Percentiles rank a stretch among this genome's conserved stretches.
These are phyloP conservation scores for Dioszegia aurantiaca DNA, from an alignment of 768 basidiomycete species.

Conservation along the genomic window DNA sequence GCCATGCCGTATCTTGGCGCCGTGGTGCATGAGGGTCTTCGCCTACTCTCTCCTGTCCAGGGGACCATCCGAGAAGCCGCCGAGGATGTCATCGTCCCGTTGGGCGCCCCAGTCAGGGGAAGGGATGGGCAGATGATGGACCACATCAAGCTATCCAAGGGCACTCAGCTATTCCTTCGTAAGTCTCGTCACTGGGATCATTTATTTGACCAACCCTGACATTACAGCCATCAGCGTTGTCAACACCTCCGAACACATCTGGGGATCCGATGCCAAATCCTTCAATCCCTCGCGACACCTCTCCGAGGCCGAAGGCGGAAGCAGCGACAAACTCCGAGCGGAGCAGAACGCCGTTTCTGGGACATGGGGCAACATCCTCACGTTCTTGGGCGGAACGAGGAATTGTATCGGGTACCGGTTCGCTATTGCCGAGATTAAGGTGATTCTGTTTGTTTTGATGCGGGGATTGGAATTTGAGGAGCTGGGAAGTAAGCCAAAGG, in stretches of 20 bases:
- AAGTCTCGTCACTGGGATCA: constrained; percentile 24
- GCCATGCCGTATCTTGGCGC: constrained; percentile 71
- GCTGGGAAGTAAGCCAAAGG: constrained; percentile 36
- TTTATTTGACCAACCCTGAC: constrained; percentile 3
- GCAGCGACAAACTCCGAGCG: constrained; percentile 17
- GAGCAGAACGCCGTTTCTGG: constrained; percentile 35
- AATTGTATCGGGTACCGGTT: constrained; percentile 52
- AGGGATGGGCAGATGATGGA: constrained; percentile 46
- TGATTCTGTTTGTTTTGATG: constrained; percentile 50
- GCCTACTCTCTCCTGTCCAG: constrained; percentile 43
- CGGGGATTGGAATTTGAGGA: constrained; percentile 48
- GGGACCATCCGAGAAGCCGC: constrained; percentile 36
- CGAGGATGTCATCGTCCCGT: constrained; percentile 34
- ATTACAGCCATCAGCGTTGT: constrained; percentile 46
- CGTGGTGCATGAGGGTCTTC: constrained; percentile 56
- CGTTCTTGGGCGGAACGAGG: constrained; percentile 50
- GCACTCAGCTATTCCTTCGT: constrained; percentile 47
- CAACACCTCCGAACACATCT: constrained; percentile 43
- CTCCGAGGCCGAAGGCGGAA: constrained; percentile 23
- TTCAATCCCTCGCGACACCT: constrained; percentile 44
- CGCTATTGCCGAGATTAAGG: constrained; percentile 51
- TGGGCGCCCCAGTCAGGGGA: constrained; percentile 43
- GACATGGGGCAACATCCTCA: constrained; percentile 51
- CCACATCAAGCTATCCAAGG: constrained; percentile 41
- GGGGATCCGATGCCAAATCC: constrained; percentile 46